A percentile compares a stretch with the other conserved stretches of the same genome.
These are phyloP conservation scores for Colletotrichum sojae DNA, from an alignment of 2,329 filamentous ascomycete species.

Conservation along the genomic window DNA sequence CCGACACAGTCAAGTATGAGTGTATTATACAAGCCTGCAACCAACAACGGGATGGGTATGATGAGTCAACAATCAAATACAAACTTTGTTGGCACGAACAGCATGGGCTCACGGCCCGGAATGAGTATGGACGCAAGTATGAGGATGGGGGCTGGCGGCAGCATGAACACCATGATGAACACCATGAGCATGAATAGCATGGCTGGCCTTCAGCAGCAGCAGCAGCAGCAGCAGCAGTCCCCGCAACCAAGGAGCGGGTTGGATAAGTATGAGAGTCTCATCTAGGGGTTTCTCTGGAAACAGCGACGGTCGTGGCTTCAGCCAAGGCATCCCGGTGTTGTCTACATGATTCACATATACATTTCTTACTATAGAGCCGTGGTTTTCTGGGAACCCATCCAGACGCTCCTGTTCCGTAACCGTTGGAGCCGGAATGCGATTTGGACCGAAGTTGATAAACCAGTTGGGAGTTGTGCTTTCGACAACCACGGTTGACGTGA, in stretches of 20 bases:
- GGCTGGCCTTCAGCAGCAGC: constrained; percentile 44
- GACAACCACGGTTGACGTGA: constrained; percentile 2
- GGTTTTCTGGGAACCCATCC: neutral
- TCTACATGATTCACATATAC: constrained; percentile 20
- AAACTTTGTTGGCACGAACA: constrained; percentile 28
- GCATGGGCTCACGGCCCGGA: constrained; percentile 41
- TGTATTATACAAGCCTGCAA: constrained; percentile 40
- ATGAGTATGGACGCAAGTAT: constrained; percentile 37
- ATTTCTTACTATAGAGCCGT: constrained; percentile 11
- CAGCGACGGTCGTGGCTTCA: constrained; percentile 6
- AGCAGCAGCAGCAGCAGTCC: constrained; percentile 50
- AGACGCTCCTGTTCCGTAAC: neutral
- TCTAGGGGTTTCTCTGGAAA: constrained; percentile 55
- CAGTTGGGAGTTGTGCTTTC: neutral
- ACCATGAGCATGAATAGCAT: constrained; percentile 45
- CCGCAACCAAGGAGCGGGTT: constrained; percentile 66
- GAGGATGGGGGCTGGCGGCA: constrained; percentile 49
- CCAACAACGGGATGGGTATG: constrained; percentile 37
- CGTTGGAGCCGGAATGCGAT: neutral
- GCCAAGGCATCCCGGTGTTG: constrained; percentile 24
- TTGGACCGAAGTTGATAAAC: constrained; percentile 4
- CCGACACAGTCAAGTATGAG: constrained; percentile 46
- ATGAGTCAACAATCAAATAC: constrained; percentile 32
- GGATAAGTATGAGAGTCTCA: constrained; percentile 78
- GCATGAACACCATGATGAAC: constrained; percentile 46